Evolutionary conservation across 768 basidiomycete species (phyloP), one percentile per base, ranked within the genome.

Genomic region (Basidioascus undulatus): DNA sequence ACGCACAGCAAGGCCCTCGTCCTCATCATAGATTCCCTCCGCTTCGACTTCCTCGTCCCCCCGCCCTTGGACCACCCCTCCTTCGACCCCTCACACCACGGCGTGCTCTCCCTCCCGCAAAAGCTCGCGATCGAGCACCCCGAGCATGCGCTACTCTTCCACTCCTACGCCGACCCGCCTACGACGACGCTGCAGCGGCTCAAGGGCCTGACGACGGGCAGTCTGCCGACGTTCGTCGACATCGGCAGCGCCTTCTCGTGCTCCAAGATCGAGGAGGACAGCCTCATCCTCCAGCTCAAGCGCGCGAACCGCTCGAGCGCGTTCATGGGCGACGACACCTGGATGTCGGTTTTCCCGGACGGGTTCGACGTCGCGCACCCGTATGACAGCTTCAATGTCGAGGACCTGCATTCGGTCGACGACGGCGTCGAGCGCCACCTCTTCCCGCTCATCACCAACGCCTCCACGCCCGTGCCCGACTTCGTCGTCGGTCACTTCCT

Each of bases 311-410:
- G 68, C 12, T 74, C 68, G 56, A 72, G 65, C 53, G 81, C 77
- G 1, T 77, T 94, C 55, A 82, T 82, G 73, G 89, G 92, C 0
- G 89, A 96, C 52, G 84, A 96, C 56, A 98, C 92, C 0, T 98
- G 92, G 92, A 70, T 78, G 58, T 69, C 74, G 1, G 69, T 87
- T 11, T 98, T 86, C 53, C 82, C 87, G 0, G 61, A 68, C 39
- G 61, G 70, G 5, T 84, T 94, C 49, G 32, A 26, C 7, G 3
- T 45, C 41, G n/a, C n/a, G n/a, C n/a, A 71, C 53, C 76, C 87
- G 0, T 96, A 72, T 54, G 87, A 92, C 57, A 92, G 86, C 0
- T 96, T 98, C 66, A 86, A 96, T 57, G 92, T 98, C 44, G 92
- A 96, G 57, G 92, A 96, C 55, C 65, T 98, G 3, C 86, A 98